Evolutionary conservation across 495 filamentous ascomycete genomes (phyloP).

Genomic region (Daldinia concentrica): DNA sequence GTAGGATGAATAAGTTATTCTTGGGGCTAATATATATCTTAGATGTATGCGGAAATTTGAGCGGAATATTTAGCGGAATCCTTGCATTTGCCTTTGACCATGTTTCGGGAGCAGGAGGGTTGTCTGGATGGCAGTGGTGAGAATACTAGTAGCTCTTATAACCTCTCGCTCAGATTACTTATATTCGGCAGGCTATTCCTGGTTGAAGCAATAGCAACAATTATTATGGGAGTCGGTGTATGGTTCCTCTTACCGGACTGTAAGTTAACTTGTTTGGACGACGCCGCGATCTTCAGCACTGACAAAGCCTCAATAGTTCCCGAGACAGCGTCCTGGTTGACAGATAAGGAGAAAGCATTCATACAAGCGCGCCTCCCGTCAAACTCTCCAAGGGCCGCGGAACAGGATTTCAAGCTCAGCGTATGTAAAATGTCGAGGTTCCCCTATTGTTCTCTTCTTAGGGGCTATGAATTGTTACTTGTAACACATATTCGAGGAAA

Average conservation of each 20-base stretch:
- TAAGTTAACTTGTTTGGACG: conserved; percentile 20
- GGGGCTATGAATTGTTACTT: not conserved
- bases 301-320: conserved; percentile 47
- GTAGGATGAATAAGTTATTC: no score
- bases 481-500: not conserved
- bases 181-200: conserved; percentile 47
- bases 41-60: conserved; percentile 48
- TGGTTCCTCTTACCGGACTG: conserved; percentile 56
- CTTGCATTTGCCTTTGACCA: conserved; percentile 55
- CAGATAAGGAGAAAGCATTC: conserved; percentile 53
- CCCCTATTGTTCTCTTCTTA: not conserved
- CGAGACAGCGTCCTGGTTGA: conserved; percentile 52
- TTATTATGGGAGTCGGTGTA: conserved; percentile 47
- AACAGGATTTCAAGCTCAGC: conserved; percentile 51
- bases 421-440: not conserved
- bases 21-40: not conserved
- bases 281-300: not conserved
- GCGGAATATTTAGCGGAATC: conserved; percentile 51
- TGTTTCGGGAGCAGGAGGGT: conserved; percentile 44
- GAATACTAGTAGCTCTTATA: not conserved
- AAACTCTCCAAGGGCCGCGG: conserved; percentile 51
- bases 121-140: conserved; percentile 58
- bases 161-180: not conserved
- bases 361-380: conserved; percentile 54
- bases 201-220: conserved; percentile 52